A percentile compares a stretch with the other conserved stretches of the same genome.
These are phyloP conservation scores for Globisporangium orthogonon DNA, from an alignment of 352 stramenopile genomes.

Conservation along the genomic window DNA sequence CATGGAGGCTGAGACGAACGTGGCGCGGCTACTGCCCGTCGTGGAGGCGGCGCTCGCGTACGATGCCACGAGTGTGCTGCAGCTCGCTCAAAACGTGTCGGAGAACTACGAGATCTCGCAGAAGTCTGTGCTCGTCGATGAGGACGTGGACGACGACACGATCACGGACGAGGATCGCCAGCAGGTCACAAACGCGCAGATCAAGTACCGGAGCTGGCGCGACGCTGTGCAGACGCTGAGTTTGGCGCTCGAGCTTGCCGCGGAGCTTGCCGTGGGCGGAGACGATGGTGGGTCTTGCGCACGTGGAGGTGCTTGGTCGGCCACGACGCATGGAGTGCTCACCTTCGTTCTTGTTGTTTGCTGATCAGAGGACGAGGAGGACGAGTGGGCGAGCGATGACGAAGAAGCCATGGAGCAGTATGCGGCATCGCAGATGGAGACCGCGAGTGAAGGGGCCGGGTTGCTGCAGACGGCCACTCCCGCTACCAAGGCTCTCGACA, in stretches of 20 bases:
- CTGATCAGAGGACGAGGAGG: slow-evolving; percentile 49
- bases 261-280: slow-evolving; percentile 44
- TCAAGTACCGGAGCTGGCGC: slow-evolving; percentile 69
- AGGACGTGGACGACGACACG: slow-evolving; percentile 57
- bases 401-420: slow-evolving; percentile 86
- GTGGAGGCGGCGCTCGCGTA: slow-evolving; percentile 72
- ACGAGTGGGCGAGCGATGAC: slow-evolving; percentile 84
- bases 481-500: slow-evolving; percentile 28
- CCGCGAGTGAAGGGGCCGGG: slow-evolving; percentile 1
- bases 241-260: slow-evolving; percentile 69
- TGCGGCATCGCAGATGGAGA: slow-evolving; percentile 63
- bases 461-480: slow-evolving; percentile 14
- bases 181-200: slow-evolving; percentile 52
- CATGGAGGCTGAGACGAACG: slow-evolving; percentile 67
- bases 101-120: slow-evolving; percentile 56
- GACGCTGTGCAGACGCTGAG: slow-evolving; percentile 77
- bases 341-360: background rate
- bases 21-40: slow-evolving; percentile 59
- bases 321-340: too few species aligned
- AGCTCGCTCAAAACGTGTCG: slow-evolving; percentile 61
- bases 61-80: slow-evolving; percentile 66
- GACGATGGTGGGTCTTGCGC: slow-evolving; percentile 31
- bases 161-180: slow-evolving; percentile 55
- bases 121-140: slow-evolving; percentile 52
- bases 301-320: too few species aligned